Evolutionary conservation across 441 rosid genomes (phyloP).

Genomic region (Omphalea diandra): DNA sequence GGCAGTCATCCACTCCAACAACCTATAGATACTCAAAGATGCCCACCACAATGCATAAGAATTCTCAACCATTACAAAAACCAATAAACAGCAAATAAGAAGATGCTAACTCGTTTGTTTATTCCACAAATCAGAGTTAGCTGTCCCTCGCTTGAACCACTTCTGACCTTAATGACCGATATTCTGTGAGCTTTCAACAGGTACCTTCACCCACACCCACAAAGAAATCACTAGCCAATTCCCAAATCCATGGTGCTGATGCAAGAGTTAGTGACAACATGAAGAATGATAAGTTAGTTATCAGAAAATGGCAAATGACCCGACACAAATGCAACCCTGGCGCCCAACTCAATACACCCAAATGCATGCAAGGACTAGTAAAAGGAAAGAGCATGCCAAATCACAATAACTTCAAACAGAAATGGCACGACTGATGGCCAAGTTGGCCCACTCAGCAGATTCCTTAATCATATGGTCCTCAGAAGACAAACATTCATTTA

Average conservation of each 20-base stretch:
- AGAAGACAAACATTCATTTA: too few species aligned
- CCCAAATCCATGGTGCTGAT: constrained; percentile 37
- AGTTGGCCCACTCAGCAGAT: constrained; percentile 72
- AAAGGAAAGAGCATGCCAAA: constrained; percentile 26
- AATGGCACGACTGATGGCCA: constrained; percentile 55
- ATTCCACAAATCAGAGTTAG: neutral
- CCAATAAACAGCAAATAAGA: constrained; percentile 5
- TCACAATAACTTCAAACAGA: constrained; percentile 40
- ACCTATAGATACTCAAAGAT: constrained; percentile 23
- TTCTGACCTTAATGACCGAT: constrained; percentile 18
- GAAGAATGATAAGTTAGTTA: constrained; percentile 33
- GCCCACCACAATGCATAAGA: neutral
- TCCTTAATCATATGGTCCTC: constrained; percentile 74
- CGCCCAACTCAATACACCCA: constrained; percentile 48
- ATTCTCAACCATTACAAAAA: constrained; percentile 2
- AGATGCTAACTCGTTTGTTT: constrained; percentile 7
- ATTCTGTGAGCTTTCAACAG: neutral
- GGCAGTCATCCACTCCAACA: constrained; percentile 14
- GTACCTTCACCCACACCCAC: neutral
- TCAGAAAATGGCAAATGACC: constrained; percentile 40
- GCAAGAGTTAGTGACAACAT: constrained; percentile 27
- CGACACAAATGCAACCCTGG: constrained; percentile 44
- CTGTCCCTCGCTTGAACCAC: neutral
- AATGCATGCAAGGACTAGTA: constrained; percentile 53
- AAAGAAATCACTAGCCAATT: constrained; percentile 20